phyloP scores from a whole-genome alignment of 2,329 filamentous ascomycete genomes.

The Pezicula carpinea region DNA sequence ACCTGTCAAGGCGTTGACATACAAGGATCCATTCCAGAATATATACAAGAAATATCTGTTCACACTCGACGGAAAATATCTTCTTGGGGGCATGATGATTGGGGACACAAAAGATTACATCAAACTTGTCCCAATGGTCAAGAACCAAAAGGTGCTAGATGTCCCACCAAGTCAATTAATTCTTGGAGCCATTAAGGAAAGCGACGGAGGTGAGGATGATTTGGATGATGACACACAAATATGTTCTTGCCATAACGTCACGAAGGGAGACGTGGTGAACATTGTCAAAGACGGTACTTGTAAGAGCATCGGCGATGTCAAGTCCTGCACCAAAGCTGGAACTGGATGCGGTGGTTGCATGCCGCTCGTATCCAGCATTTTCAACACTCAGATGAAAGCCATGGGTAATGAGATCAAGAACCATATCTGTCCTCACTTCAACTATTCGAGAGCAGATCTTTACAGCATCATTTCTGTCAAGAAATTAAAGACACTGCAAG shows the following conservation, averaged over 20 bases:
- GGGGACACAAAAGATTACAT: conserved; percentile 88
- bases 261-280: conserved; percentile 73
- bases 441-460: conserved; percentile 79
- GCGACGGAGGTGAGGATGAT: conserved; percentile 71
- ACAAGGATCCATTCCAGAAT: conserved; percentile 81
- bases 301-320: conserved; percentile 77
- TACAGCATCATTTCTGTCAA: conserved; percentile 87
- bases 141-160: conserved; percentile 74
- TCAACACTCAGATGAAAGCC: conserved; percentile 80
- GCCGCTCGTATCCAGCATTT: conserved; percentile 82
- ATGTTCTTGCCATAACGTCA: conserved; percentile 90
- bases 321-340: conserved; percentile 86
- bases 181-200: conserved; percentile 68
- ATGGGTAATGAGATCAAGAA: conserved; percentile 88
- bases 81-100: conserved; percentile 97
- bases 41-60: conserved; percentile 95
- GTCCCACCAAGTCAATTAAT: conserved; percentile 79
- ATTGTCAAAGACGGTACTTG: conserved; percentile 73
- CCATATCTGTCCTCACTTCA: conserved; percentile 78
- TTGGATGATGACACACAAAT: conserved; percentile 82
- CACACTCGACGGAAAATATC: conserved; percentile 81
- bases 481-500: conserved; percentile 63
- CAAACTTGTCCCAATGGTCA: conserved; percentile 83
- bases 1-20: conserved; percentile 77
- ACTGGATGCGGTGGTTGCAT: conserved; percentile 89